Evolutionary conservation across 2,329 filamentous ascomycete genomes (phyloP).

Genomic region (Ophiocordyceps camponoti-saundersi): DNA sequence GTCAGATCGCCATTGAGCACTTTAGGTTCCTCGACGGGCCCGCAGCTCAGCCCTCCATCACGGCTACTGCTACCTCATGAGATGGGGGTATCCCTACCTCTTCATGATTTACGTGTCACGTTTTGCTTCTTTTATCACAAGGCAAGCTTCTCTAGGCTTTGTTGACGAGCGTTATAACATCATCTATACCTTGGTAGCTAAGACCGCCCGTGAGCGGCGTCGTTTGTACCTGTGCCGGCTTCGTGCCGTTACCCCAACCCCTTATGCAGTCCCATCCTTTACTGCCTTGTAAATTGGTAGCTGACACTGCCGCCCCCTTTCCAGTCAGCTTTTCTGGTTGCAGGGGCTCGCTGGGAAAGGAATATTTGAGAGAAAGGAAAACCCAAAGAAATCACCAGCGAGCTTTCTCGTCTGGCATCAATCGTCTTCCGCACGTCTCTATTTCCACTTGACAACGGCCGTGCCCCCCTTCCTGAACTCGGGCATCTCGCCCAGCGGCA

Average conservation of each 20-base stretch:
- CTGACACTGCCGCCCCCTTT: too few species aligned
- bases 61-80: slow-evolving; percentile 7
- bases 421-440: neutral
- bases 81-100: neutral
- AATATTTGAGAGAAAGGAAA: too few species aligned
- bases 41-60: slow-evolving; percentile 8
- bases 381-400: too few species aligned
- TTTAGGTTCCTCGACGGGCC: slow-evolving; percentile 53
- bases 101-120: neutral
- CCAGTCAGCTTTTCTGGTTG: too few species aligned
- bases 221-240: neutral
- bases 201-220: neutral
- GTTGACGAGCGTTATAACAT: neutral
- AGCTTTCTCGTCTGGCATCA: too few species aligned
- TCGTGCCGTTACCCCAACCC: too few species aligned
- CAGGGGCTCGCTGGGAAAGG: too few species aligned
- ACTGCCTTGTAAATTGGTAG: too few species aligned
- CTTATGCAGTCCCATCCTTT: too few species aligned
- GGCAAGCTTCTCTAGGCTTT: neutral
- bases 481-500: slow-evolving; percentile 39
- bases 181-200: neutral
- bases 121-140: neutral
- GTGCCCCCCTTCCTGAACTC: slow-evolving; percentile 52
- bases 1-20: slow-evolving; percentile 67
- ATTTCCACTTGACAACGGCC: slow-evolving; percentile 44